Base-by-base conservation (phyloP, 2,329 filamentous ascomycete species). In the Cryoendolithus antarcticus region DNA sequence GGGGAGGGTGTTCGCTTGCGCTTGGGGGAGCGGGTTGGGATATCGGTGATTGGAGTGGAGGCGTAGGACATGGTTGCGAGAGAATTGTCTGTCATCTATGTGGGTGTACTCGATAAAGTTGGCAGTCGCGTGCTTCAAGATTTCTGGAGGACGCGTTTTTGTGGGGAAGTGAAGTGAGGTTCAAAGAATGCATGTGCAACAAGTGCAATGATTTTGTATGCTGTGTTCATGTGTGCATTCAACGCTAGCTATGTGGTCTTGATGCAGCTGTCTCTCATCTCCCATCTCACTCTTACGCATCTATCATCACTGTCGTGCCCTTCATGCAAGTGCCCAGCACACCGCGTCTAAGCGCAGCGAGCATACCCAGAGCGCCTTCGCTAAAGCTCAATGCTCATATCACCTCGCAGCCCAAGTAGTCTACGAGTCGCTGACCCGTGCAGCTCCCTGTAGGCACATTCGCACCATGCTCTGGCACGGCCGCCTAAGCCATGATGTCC, bases 401-500 rank as follows among this genome's bases (percentile, higher is more conserved):
- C 24, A 27, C 24, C 24, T 27, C 24, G 24, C 24, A 27, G 7
- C 24, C 24, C 4, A 27, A 27, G 24, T 27, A 21, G 19, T 21
- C 19, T 21, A 21, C 19, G 19, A 21, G 6, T 21, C 19, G 19
- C 19, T 21, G 19, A 21, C 19, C 19, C 19, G 19, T 21, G 19
- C 19, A 21, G 19, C 19, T 21, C 19, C 19, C 19, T 21, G 19
- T 4, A 21, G 19, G 19, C 19, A 21, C 19, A 21, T 21, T 21
- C 19, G 19, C 19, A 21, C 19, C 19, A 21, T 21, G 19, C 19
- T 21, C 19, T 21, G 19, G 19, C 19, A 21, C 24, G 37, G 32
- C 13, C 12, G 13, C 27, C 19, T 34, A 41, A 6, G 36, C 52
- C 57, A 59, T 59, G 43, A 60, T 52, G 37, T 59, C 56, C 36